These are phyloP conservation scores for grape (Vitis vinifera) DNA, from an alignment of 164 flowering plant genomes.

Conservation along the genomic window DNA sequence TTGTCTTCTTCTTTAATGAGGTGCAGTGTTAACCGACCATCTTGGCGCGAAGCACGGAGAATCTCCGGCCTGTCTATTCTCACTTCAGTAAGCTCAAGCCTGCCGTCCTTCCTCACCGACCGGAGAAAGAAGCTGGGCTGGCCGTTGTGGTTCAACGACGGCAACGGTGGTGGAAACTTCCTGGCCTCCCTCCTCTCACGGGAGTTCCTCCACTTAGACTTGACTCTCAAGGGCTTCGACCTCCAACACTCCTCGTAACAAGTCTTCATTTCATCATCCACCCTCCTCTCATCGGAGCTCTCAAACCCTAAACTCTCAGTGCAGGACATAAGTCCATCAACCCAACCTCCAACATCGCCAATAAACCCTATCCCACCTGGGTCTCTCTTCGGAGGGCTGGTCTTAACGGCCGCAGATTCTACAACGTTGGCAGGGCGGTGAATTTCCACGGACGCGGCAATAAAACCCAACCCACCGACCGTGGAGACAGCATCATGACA, in stretches of 20 bases:
- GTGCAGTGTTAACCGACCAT: conserved; percentile 55
- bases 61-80: conserved; percentile 45
- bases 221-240: neutral
- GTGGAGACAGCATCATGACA: neutral
- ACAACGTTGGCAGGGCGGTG: neutral
- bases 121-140: conserved; percentile 41
- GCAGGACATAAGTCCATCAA: conserved; percentile 46
- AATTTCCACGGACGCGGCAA: neutral
- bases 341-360: conserved; percentile 30
- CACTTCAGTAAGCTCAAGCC: conserved; percentile 45
- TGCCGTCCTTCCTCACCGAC: conserved; percentile 54
- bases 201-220: conserved; percentile 2
- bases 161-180: conserved; percentile 57
- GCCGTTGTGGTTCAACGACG: conserved; percentile 45
- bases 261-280: conserved; percentile 15
- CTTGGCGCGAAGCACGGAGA: conserved; percentile 39
- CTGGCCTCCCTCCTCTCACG: conserved; percentile 15
- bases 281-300: conserved; percentile 46
- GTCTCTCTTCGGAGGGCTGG: conserved; percentile 13
- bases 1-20: conserved; percentile 28
- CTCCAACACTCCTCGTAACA: neutral
- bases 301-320: conserved; percentile 71
- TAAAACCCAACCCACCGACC: conserved; percentile 13
- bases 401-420: conserved; percentile 13
- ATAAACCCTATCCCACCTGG: conserved; percentile 27